A percentile compares a stretch with the other conserved stretches of the same genome.
phyloP scores from a whole-genome alignment of 2,329 filamentous ascomycete species.

The Akanthomyces uredinophilus region DNA sequence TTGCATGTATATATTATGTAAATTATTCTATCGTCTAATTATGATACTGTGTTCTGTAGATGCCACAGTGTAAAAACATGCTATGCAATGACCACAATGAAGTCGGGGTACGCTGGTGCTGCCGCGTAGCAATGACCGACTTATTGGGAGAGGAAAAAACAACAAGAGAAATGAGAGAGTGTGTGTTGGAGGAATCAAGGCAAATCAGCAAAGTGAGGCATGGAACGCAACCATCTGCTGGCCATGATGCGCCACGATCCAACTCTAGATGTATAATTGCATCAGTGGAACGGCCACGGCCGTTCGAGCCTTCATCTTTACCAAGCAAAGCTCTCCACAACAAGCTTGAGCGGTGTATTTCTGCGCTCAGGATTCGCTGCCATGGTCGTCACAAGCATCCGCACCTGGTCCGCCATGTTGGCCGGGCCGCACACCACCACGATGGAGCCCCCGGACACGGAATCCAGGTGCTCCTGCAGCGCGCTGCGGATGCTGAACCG shows the following conservation, averaged over 20 bases:
- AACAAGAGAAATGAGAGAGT: background rate
- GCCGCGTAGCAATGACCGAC: background rate
- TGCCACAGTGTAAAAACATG: background rate
- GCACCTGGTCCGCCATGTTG: conserved; percentile 21
- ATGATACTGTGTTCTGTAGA: background rate
- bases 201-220: background rate
- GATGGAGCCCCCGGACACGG: conserved; percentile 17
- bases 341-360: conserved; percentile 16
- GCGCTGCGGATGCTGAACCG: conserved; percentile 18
- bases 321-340: conserved; percentile 17
- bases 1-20: background rate
- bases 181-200: background rate
- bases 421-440: conserved; percentile 22
- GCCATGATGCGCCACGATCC: background rate
- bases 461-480: conserved; percentile 17
- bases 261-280: background rate
- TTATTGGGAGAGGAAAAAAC: too few species aligned
- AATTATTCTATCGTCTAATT: background rate
- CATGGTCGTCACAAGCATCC: conserved; percentile 16
- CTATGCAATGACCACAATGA: background rate
- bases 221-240: background rate
- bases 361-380: conserved; percentile 10
- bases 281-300: background rate
- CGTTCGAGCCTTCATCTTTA: background rate
- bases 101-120: background rate